phyloP scores from a whole-genome alignment of 2,329 filamentous ascomycete genomes.

The Fusarium palustre region DNA sequence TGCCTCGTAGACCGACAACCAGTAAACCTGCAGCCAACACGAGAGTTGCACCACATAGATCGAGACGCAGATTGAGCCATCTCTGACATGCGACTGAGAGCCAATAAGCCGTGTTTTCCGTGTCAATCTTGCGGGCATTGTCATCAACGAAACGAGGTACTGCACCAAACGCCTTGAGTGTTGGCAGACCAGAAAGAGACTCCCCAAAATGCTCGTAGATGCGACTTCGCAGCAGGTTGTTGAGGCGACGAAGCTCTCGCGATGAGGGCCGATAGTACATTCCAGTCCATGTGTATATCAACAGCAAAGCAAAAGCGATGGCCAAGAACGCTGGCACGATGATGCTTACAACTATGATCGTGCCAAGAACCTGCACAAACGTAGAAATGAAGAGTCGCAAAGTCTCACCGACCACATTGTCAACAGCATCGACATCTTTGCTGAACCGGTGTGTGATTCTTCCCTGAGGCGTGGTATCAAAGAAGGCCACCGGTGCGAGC shows the following conservation, averaged over 20 bases:
- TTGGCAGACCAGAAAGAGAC: slow-evolving; percentile 18
- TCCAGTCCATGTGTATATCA: slow-evolving; percentile 21
- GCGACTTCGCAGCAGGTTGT: slow-evolving; percentile 29
- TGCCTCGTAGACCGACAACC: slow-evolving; percentile 26
- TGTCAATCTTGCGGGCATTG: slow-evolving; percentile 22
- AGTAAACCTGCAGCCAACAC: slow-evolving; percentile 10
- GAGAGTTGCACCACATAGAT: slow-evolving; percentile 16
- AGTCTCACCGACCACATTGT: slow-evolving; percentile 24
- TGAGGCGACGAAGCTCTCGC: slow-evolving; percentile 16
- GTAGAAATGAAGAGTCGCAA: slow-evolving; percentile 29
- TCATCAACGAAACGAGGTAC: slow-evolving; percentile 19
- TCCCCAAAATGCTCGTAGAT: slow-evolving; percentile 34
- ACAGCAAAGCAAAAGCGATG: slow-evolving; percentile 5
- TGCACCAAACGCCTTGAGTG: slow-evolving; percentile 25
- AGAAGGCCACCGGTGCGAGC: slow-evolving; percentile 19
- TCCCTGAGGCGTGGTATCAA: slow-evolving; percentile 27
- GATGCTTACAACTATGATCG: slow-evolving; percentile 28
- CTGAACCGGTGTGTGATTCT: slow-evolving; percentile 30
- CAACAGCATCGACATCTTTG: slow-evolving; percentile 29
- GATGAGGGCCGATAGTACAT: slow-evolving; percentile 31
- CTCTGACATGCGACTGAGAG: slow-evolving; percentile 13
- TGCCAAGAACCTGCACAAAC: slow-evolving; percentile 16
- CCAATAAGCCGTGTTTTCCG: slow-evolving; percentile 29
- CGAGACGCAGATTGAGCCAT: slow-evolving; percentile 25
- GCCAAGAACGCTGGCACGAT: slow-evolving; percentile 22